phyloP scores from a whole-genome alignment of 345 rosid genomes.

The Moricandia arvensis region DNA sequence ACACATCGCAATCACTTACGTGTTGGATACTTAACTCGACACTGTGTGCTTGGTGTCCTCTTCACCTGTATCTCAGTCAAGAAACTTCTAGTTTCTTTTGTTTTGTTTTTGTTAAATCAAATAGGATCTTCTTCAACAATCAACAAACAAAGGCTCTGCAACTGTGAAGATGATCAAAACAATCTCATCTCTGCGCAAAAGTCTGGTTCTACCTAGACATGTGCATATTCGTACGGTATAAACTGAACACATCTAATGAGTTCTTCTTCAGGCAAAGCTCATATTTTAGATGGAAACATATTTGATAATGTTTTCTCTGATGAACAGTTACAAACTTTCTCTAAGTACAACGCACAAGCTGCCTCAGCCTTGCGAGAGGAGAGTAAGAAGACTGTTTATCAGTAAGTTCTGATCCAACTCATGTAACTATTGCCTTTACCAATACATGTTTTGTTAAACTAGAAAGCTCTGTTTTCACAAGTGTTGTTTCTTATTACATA shows the following conservation, averaged over 20 bases:
- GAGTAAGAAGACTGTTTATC: neutral
- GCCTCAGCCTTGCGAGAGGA: constrained; percentile 35
- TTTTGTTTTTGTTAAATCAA: neutral
- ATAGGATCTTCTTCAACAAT: neutral
- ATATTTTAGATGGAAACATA: neutral
- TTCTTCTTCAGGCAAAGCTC: neutral
- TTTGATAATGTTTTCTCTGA: neutral
- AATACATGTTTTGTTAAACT: neutral
- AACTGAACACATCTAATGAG: too few relatives aligned
- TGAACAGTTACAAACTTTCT: constrained; percentile 26
- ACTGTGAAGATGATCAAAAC: constrained; percentile 28
- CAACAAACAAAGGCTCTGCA: constrained; percentile 20
- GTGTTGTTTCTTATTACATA: constrained; percentile 1
- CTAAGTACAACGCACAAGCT: constrained; percentile 39
- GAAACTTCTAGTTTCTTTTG: constrained; percentile 2
- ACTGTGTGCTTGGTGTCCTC: constrained; percentile 20
- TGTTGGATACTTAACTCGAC: constrained; percentile 22
- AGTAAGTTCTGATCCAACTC: constrained; percentile 26
- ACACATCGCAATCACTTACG: constrained; percentile 27
- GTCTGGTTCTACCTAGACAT: constrained; percentile 24
- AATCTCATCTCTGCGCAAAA: constrained; percentile 28
- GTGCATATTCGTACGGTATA: constrained; percentile 31
- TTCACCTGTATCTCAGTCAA: neutral
- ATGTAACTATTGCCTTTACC: neutral
- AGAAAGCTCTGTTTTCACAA: constrained; percentile 11